Evolutionary conservation across 202 grass and related monocot species (phyloP), one percentile per base, ranked within the genome.

Genomic region (Digitaria exilis): DNA sequence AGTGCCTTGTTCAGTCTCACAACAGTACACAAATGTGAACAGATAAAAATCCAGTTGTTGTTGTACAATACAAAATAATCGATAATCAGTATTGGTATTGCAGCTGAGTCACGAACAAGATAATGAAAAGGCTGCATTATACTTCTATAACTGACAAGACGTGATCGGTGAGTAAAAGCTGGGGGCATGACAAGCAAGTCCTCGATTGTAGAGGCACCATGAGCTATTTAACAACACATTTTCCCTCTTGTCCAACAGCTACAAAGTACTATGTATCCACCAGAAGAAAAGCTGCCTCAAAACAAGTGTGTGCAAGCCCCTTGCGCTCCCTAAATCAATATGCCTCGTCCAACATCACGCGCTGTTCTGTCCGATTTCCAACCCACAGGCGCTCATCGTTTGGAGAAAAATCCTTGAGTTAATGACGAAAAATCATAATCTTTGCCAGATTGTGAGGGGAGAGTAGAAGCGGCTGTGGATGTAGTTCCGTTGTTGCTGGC

Each of bases 371-470:
- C 65, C 7, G 11, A 48, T 68, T 55, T 80, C n/a, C 49, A 37
- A 67, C 30, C 66, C 19, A 37, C n/a, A 61, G 32, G 54, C 0
- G 11, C 72, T 97, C 84, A 97, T 44, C 85, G 65, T 75, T 91
- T 97, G 61, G 82, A 82, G 67, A 97, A 84, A 87, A 97, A 88
- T 75, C 86, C 92, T 84, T 92, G 90, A 50, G 95, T 97, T 70
- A 97, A 91, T 2, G 92, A 91, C n/a, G 95, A 97, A 80, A 97
- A 97, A 71, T 97, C 95, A 11, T 90, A 93, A 32, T 95, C 92
- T 84, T 86, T 85, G 75, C 84, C 95, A 37, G 92, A 87, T 55
- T 84, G 86, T 39, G 85, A 80, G 25, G 92, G 86, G 35, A 88
- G 29, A 48, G 78, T 65, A 84, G 86, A 85, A 24, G 89, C 74